These are phyloP conservation scores for Colletotrichum phormii DNA, from an alignment of 2,329 filamentous ascomycete species.

Conservation along the genomic window DNA sequence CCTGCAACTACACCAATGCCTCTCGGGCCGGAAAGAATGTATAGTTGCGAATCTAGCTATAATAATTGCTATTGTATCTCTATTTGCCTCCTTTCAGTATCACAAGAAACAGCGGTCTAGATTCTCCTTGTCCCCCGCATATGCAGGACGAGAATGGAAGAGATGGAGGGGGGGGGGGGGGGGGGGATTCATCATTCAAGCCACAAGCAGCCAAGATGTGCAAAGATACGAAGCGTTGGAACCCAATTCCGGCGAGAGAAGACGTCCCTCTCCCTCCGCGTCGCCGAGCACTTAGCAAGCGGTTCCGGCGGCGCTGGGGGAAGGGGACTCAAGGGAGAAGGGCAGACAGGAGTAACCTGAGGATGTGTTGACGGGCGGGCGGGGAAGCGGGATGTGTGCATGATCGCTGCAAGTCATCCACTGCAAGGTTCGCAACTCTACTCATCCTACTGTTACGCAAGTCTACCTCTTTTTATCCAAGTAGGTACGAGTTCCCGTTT, in stretches of 20 bases:
- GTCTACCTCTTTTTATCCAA: neutral
- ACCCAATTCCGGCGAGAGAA: neutral
- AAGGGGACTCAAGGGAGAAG: neutral
- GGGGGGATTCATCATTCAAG: neutral
- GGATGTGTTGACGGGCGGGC: neutral
- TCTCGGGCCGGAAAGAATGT: neutral
- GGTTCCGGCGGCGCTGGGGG: neutral
- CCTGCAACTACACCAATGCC: neutral
- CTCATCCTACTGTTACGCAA: neutral
- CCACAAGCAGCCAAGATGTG: neutral
- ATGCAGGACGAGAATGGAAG: neutral
- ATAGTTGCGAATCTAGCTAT: neutral
- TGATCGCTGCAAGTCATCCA: neutral
- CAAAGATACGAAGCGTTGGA: neutral
- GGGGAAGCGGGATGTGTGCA: neutral
- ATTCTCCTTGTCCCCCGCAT: neutral
- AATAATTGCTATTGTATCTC: neutral
- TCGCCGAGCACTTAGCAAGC: neutral
- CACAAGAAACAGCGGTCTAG: neutral
- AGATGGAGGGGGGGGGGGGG: too few relatives aligned
- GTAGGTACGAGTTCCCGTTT: neutral
- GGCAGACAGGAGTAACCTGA: neutral
- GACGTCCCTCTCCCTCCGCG: neutral
- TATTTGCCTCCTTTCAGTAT: neutral
- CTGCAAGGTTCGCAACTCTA: neutral